Conservation (phyloP, 2,329 filamentous ascomycete genomes). For the Colletotrichum navitas region DNA sequence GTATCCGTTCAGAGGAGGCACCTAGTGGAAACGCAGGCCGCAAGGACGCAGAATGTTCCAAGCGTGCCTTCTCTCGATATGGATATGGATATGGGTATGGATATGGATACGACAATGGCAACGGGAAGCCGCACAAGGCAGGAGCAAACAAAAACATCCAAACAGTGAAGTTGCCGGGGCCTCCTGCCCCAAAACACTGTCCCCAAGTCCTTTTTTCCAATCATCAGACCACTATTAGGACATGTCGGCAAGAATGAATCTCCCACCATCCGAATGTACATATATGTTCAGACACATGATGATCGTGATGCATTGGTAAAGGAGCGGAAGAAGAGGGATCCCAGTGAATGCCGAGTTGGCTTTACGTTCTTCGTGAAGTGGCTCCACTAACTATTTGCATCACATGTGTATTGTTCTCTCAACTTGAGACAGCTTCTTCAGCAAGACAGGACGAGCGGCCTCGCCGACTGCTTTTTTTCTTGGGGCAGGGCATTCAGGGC, state of each 20-base stretch:
- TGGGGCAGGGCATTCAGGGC: background rate
- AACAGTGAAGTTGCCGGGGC: background rate
- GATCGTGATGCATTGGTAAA: too few relatives aligned
- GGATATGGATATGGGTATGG: background rate
- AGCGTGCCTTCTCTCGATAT: background rate
- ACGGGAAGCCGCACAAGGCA: constrained; percentile 22
- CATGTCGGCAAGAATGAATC: background rate
- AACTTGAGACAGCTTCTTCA: background rate
- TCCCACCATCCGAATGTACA: background rate
- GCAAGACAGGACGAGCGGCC: background rate
- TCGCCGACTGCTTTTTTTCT: background rate
- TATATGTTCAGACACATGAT: too few relatives aligned
- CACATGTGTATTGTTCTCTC: background rate
- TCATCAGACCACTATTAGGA: too few relatives aligned
- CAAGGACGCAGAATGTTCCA: background rate
- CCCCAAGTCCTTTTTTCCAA: too few relatives aligned
- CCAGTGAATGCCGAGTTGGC: background rate
- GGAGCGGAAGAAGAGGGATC: background rate
- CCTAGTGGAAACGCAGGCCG: background rate
- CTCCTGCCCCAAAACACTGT: background rate
- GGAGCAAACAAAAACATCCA: constrained; percentile 8
- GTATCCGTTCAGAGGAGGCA: background rate
- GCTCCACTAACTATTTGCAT: background rate
- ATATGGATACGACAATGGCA: background rate
- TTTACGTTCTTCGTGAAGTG: background rate